Evolutionary conservation across 73 alveolate genomes (phyloP).

Genomic region (Uronychia binucleata): DNA sequence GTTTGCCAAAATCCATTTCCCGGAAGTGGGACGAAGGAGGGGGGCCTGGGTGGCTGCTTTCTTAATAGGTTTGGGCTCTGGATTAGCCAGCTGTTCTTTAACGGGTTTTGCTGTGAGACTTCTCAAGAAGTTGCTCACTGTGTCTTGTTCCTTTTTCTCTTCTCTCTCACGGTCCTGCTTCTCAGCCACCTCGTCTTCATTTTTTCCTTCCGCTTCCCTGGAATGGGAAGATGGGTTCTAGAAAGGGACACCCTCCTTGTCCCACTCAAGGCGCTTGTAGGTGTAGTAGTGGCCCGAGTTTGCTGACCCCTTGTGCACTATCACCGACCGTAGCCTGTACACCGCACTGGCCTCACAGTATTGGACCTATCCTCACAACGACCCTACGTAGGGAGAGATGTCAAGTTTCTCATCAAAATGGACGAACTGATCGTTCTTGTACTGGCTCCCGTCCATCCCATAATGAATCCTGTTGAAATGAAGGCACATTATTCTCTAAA

Average conservation of each 20-base stretch:
- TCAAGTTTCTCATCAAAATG: slow-evolving; percentile 16
- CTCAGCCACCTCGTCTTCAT: not conserved
- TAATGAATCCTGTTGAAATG: slow-evolving; percentile 30
- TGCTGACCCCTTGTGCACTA: slow-evolving; percentile 38
- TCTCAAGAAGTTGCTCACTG: not conserved
- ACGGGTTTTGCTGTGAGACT: not conserved
- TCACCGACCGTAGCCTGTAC: slow-evolving; percentile 20
- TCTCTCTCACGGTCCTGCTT: too few species aligned
- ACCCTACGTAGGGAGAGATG: slow-evolving; percentile 2
- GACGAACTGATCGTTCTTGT: not conserved
- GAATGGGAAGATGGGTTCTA: slow-evolving; percentile 23
- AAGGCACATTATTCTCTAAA: slow-evolving; percentile 35
- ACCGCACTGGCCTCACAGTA: not conserved
- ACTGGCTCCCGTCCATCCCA: slow-evolving; percentile 5
- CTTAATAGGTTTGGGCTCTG: not conserved
- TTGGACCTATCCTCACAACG: not conserved
- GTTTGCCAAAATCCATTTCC: slow-evolving; percentile 25
- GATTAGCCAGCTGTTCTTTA: not conserved
- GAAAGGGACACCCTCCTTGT: not conserved
- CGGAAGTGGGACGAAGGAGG: not conserved
- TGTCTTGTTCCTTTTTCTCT: not conserved
- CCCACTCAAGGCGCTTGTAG: slow-evolving; percentile 11
- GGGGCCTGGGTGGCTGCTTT: not conserved
- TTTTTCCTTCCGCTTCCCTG: not conserved
- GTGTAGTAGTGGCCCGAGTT: slow-evolving; percentile 34